Evolutionary conservation across 2,329 filamentous ascomycete species (phyloP).

Genomic region (Penicillium fuscoglaucum): DNA sequence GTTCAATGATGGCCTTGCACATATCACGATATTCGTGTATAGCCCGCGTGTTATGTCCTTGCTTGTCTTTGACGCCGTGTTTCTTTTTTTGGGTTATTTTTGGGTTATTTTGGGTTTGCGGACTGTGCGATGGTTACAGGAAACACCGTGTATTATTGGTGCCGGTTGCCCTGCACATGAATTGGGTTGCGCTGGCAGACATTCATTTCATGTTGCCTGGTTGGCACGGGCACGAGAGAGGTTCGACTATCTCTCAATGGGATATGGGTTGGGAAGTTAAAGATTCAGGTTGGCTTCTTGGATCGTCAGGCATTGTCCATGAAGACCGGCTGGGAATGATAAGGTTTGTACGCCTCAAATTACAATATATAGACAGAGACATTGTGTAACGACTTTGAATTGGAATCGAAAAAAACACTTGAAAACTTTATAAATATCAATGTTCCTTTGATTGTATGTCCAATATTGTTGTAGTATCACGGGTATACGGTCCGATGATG

Average conservation of each 20-base stretch:
- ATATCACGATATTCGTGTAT: slow-evolving; percentile 6
- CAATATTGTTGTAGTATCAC: too few species aligned
- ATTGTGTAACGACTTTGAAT: slow-evolving; percentile 11
- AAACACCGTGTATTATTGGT: slow-evolving; percentile 21
- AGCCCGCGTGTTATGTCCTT: neutral
- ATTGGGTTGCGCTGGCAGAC: slow-evolving; percentile 10
- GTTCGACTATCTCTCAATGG: slow-evolving; percentile 8
- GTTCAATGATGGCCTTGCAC: slow-evolving; percentile 1
- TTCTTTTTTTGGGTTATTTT: neutral
- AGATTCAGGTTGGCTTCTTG: slow-evolving; percentile 8
- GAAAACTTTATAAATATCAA: neutral
- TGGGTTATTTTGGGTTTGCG: neutral
- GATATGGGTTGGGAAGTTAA: slow-evolving; percentile 3
- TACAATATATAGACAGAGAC: slow-evolving; percentile 11
- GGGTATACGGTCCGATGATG: neutral
- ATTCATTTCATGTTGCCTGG: slow-evolving; percentile 19
- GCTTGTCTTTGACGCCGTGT: neutral
- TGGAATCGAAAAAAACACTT: slow-evolving; percentile 2
- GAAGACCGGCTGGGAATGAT: slow-evolving; percentile 15
- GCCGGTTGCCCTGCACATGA: slow-evolving; percentile 7
- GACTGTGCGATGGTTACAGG: neutral
- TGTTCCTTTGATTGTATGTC: neutral
- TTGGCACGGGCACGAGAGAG: slow-evolving; percentile 19
- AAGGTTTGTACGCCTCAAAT: slow-evolving; percentile 1
- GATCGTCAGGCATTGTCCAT: slow-evolving; percentile 22